Evolutionary conservation across 176 grass and related monocot species (phyloP).

Genomic region (Cocos nucifera): DNA sequence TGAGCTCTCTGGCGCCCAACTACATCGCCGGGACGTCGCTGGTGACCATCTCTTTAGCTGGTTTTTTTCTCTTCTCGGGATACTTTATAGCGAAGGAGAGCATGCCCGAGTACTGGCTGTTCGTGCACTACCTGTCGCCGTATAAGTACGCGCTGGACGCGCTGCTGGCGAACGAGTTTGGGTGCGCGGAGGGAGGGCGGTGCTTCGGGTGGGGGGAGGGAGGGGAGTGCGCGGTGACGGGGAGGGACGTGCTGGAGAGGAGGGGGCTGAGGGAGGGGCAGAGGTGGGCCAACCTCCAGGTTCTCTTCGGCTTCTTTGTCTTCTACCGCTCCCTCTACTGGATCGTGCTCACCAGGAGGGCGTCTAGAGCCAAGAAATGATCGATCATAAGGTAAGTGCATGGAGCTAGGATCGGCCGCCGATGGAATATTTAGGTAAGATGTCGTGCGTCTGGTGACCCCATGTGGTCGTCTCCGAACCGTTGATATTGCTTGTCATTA

Average conservation of each 20-base stretch:
- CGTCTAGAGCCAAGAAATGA: constrained; percentile 58
- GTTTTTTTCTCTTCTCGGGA: constrained; percentile 98
- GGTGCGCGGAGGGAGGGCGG: constrained; percentile 31
- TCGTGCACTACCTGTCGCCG: constrained; percentile 82
- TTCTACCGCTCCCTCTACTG: constrained; percentile 94
- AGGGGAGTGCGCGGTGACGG: constrained; percentile 43
- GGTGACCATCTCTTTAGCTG: constrained; percentile 56
- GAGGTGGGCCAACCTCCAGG: constrained; percentile 74
- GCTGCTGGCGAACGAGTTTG: constrained; percentile 83
- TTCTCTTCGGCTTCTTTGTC: constrained; percentile 80
- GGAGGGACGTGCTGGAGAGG: constrained; percentile 51
- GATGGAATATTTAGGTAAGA: too few relatives aligned
- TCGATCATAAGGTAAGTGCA: too few relatives aligned
- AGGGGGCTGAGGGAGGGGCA: constrained; percentile 44
- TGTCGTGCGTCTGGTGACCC: too few relatives aligned
- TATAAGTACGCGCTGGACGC: constrained; percentile 95
- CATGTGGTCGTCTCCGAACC: too few relatives aligned
- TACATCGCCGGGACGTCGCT: constrained; percentile 89
- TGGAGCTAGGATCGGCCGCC: too few relatives aligned
- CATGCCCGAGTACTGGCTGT: constrained; percentile 90
- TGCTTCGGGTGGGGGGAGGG: constrained; percentile 49
- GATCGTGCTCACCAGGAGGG: constrained; percentile 66
- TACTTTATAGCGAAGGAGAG: constrained; percentile 80
- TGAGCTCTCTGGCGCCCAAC: constrained; percentile 83
- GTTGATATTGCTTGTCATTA: too few relatives aligned